Base-by-base conservation (phyloP, 2,329 filamentous ascomycete species). In the Colletotrichum sp. region DNA sequence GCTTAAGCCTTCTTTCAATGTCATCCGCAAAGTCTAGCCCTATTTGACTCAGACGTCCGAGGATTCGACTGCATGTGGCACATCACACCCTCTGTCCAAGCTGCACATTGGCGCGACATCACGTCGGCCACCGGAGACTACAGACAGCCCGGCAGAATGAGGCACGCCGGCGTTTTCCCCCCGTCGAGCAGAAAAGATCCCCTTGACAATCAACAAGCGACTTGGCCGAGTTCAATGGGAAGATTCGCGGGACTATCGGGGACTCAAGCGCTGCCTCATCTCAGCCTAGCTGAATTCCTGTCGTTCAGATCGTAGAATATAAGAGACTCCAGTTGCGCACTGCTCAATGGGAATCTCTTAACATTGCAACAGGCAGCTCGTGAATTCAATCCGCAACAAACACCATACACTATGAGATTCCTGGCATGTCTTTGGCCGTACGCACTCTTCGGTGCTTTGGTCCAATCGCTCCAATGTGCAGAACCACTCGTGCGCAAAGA, bases 241-340 rank as follows among this genome's bases (percentile, higher is more conserved):
- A 0, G 0, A 5, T 24, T 49, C 3, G 44, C 44, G 12, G 44
- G n/a, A 52, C 1, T 52, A 5, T 21, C 10, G 44, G 44, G n/a
- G n/a, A 2, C n/a, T 52, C 10, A 13, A 8, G 10, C n/a, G 44
- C n/a, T 21, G 3, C 4, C n/a, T 52, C 10, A 21, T 13, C 44
- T 24, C 10, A 52, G 44, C 0, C 44, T 13, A 21, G 6, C 3
- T 21, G 10, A 1, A 13, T 8, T 4, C 1, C n/a, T 0, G 0
- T 49, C n/a, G 0, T 21, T 13, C n/a, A 52, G 44, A 21, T 21
- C 44, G 0, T 13, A 13, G n/a, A 52, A 52, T 52, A 52, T 52
- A 21, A 52, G 10, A 49, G 10, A 2, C 10, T 52, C n/a, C 1
- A 0, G 44, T 8, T 3, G 44, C 44, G 6, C 44, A 52, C n/a